Evolutionary conservation across 1,284 basidiomycete genomes (phyloP).

Genomic region (Schizophyllum amplum): DNA sequence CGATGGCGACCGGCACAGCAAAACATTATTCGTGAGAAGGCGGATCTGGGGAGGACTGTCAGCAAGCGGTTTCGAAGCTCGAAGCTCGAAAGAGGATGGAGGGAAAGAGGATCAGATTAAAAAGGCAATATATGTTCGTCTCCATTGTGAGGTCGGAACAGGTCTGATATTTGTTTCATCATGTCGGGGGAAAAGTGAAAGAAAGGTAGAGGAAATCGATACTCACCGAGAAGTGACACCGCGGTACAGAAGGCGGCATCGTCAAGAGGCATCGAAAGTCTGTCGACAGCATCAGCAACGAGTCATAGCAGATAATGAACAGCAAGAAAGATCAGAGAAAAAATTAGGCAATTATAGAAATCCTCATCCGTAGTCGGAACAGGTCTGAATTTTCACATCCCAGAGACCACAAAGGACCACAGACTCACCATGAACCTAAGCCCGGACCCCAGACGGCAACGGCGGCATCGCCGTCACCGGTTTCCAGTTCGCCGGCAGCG

Average conservation of each 20-base stretch:
- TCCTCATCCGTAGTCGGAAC: constrained; percentile 39
- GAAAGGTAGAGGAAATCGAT: constrained; percentile 1
- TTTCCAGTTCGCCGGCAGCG: constrained; percentile 38
- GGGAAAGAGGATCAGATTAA: constrained; percentile 21
- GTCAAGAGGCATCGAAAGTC: neutral
- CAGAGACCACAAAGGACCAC: constrained; percentile 4
- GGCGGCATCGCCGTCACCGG: constrained; percentile 59
- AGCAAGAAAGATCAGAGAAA: constrained; percentile 21
- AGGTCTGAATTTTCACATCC: constrained; percentile 45
- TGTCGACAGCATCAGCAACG: neutral
- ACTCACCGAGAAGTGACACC: constrained; percentile 1
- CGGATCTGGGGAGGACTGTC: too few species aligned
- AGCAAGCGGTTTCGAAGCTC: too few species aligned
- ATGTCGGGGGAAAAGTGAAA: constrained; percentile 27
- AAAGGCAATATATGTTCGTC: constrained; percentile 23
- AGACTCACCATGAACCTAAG: constrained; percentile 1
- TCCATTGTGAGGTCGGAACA: constrained; percentile 39
- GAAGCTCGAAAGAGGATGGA: too few species aligned
- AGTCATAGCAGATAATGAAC: constrained; percentile 2
- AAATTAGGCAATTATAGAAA: constrained; percentile 22
- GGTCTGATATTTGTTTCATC: constrained; percentile 36
- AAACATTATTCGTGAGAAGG: too few species aligned
- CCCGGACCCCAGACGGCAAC: constrained; percentile 20
- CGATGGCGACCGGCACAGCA: too few species aligned
- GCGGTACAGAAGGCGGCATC: neutral